Percentiles rank a stretch among this genome's conserved stretches.
These are phyloP conservation scores for Xylaria intraflava DNA, from an alignment of 495 filamentous ascomycete species.

Conservation along the genomic window DNA sequence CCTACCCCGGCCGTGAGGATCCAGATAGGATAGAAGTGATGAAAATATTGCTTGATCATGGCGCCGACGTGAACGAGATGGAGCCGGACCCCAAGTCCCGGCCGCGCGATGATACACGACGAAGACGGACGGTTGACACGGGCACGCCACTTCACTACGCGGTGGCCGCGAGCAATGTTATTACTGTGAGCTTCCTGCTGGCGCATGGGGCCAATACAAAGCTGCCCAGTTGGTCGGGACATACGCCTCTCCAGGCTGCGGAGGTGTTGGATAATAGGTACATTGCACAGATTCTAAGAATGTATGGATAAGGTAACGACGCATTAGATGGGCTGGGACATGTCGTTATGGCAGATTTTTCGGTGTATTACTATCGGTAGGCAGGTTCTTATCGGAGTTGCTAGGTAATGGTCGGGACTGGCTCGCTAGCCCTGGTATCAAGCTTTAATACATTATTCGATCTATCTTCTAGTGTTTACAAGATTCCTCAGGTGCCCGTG, in stretches of 20 bases:
- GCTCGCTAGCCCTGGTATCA: background rate
- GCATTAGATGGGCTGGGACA: constrained; percentile 1
- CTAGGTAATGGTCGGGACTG: background rate
- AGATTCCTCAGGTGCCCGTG: background rate
- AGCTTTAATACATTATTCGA: background rate
- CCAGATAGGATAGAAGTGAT: constrained; percentile 13
- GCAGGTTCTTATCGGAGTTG: constrained; percentile 1
- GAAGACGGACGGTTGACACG: constrained; percentile 11
- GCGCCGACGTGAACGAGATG: constrained; percentile 16
- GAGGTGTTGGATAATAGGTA: constrained; percentile 6
- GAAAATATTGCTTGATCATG: constrained; percentile 11
- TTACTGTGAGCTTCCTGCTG: constrained; percentile 13
- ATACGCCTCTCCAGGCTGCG: constrained; percentile 13
- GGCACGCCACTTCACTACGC: constrained; percentile 15
- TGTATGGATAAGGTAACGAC: constrained; percentile 8
- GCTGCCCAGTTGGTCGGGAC: constrained; percentile 13
- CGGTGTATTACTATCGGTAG: constrained; percentile 8
- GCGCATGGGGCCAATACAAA: constrained; percentile 12
- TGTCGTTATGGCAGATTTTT: constrained; percentile 1
- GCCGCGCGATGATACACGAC: constrained; percentile 9
- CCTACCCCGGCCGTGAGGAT: constrained; percentile 10
- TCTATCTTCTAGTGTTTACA: background rate
- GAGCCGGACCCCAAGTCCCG: constrained; percentile 13
- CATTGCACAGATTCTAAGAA: constrained; percentile 12
- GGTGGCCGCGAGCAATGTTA: constrained; percentile 7